Percentiles rank a stretch among this genome's conserved stretches.
phyloP scores from a whole-genome alignment of 2,329 filamentous ascomycete genomes.

The Neofusicoccum laricinum region DNA sequence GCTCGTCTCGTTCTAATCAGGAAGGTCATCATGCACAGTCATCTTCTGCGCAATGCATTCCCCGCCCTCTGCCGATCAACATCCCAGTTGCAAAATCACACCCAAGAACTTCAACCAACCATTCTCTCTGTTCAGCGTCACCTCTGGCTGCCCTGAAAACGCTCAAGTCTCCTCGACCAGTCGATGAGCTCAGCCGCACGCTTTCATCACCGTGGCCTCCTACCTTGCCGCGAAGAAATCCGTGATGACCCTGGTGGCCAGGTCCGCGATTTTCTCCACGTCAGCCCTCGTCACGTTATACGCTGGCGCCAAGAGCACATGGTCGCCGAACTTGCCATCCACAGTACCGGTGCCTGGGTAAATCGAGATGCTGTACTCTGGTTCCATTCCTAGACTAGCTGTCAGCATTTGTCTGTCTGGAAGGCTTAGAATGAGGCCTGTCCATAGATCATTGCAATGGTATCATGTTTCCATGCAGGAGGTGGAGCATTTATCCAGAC shows the following conservation, averaged over 20 bases:
- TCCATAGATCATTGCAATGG: too few relatives aligned
- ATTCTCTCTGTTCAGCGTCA: not conserved
- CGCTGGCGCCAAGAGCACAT: conserved; percentile 67
- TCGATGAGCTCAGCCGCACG: too few relatives aligned
- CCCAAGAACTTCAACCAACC: not conserved
- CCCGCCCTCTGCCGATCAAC: conserved; percentile 3
- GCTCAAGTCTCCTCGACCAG: too few relatives aligned
- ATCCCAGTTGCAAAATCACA: not conserved
- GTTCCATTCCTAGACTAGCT: conserved; percentile 34
- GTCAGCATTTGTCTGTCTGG: conserved; percentile 12
- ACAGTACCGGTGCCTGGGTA: conserved; percentile 64
- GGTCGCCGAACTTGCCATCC: conserved; percentile 62
- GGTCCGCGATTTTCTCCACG: conserved; percentile 54
- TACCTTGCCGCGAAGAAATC: conserved; percentile 40
- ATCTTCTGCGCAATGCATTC: conserved; percentile 10
- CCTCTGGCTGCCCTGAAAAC: too few relatives aligned
- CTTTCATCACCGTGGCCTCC: too few relatives aligned
- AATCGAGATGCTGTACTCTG: conserved; percentile 53
- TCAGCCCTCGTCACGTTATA: conserved; percentile 61
- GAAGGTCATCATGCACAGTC: conserved; percentile 11
- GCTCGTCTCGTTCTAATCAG: not conserved
- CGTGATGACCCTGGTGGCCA: conserved; percentile 50
- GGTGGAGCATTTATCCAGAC: too few relatives aligned
- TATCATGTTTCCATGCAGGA: too few relatives aligned
- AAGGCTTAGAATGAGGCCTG: too few relatives aligned